phyloP scores from a whole-genome alignment of 352 stramenopile genomes.

The Globisporangium rhizosaccharum region DNA sequence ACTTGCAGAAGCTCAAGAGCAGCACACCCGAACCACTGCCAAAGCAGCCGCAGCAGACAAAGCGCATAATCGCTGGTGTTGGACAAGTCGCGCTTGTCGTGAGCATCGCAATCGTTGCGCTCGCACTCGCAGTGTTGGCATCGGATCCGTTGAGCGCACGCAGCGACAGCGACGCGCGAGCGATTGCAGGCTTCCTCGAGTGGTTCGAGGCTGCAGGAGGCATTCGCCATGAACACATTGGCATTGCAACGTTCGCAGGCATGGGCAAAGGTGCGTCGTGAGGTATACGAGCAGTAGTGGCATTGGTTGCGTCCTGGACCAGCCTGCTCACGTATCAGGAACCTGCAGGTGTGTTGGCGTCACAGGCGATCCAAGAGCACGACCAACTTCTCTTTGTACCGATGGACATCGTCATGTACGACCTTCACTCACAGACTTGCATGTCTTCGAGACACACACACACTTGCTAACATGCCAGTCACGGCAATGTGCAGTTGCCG shows the following conservation, averaged over 20 bases:
- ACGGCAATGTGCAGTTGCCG: slow-evolving; percentile 18
- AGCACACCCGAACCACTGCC: not conserved
- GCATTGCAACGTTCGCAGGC: slow-evolving; percentile 21
- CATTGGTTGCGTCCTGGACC: not conserved
- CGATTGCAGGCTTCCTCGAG: slow-evolving; percentile 23
- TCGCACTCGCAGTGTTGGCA: not conserved
- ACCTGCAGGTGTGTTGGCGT: slow-evolving; percentile 22
- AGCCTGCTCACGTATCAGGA: not conserved
- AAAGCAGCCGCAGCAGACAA: not conserved
- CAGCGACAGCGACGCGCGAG: not conserved
- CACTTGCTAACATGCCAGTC: slow-evolving; percentile 1
- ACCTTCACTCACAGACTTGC: not conserved
- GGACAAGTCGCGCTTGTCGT: not conserved
- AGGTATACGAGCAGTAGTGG: not conserved
- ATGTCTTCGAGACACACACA: not conserved
- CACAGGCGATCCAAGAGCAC: slow-evolving; percentile 20
- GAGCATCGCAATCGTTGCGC: not conserved
- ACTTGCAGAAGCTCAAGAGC: not conserved
- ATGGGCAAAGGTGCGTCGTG: slow-evolving; percentile 29
- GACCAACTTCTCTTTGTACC: slow-evolving; percentile 39
- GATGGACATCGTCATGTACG: slow-evolving; percentile 39
- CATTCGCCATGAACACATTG: slow-evolving; percentile 15
- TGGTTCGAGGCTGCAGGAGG: slow-evolving; percentile 40
- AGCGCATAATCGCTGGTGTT: not conserved
- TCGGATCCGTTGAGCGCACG: not conserved